Base-by-base conservation (phyloP, 2,329 filamentous ascomycete species). In the Cylindrodendrum hubeiense region DNA sequence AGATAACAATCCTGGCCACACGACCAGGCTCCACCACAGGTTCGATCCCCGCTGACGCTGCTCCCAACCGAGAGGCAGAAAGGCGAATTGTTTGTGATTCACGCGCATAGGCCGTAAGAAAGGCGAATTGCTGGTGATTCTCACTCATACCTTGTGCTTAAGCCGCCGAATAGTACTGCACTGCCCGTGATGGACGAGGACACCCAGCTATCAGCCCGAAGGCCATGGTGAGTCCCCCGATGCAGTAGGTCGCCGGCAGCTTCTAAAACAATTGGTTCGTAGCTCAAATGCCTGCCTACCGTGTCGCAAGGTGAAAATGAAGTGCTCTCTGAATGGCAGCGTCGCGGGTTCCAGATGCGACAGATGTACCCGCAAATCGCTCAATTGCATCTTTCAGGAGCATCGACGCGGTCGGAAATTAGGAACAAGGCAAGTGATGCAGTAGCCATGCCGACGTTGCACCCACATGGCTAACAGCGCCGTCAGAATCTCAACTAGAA, bases 271-370 rank as follows among this genome's bases (percentile, higher is more conserved):
- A 39, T 21, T 19, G 5, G 34, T 49, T 6, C 41, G 33, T 10
- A 51, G 39, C 22, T 57, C 59, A 3, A 75, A 74, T 57, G 80
- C 80, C 24, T 82, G 80, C 63, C 72, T 80, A 9, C 67, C 74
- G 62, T 82, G 80, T 59, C 73, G 80, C 46, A 78, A 71, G 21
- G 76, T 81, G 17, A 82, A 82, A 66, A 79, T 81, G 76, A 81
- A 78, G 59, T 82, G 80, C 60, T 69, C 66, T 15, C 62, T 71
- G 8, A 70, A 67, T 17, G 61, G 58, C 3, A 30, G n/a, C 17
- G 66, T 64, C 30, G 67, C 63, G n/a, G 41, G 37, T 3, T 59
- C 68, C 7, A 74, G 54, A 17, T 82, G 80, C 59, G 76, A 78
- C 44, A 76, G 80, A 7, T 82, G 80, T 63, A 67, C 65, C 13